Evolutionary conservation across 805 yeast species (phyloP).

Genomic region (Candida railenensis): DNA sequence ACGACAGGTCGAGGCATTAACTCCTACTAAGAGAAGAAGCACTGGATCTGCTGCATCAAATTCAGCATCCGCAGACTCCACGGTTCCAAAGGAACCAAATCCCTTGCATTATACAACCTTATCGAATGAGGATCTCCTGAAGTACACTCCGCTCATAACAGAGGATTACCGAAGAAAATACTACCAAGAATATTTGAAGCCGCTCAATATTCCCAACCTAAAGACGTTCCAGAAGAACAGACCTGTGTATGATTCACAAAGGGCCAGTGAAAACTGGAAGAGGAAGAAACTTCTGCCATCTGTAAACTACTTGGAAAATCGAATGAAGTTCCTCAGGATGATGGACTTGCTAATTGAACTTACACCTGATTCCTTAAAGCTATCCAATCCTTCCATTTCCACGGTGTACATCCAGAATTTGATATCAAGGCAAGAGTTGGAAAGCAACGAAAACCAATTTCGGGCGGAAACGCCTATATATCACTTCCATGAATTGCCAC

Average conservation of each 20-base stretch:
- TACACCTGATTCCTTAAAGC: slow-evolving; percentile 30
- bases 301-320: slow-evolving; percentile 23
- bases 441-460: slow-evolving; percentile 12
- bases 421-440: slow-evolving; percentile 19
- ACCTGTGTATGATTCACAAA: slow-evolving; percentile 19
- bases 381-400: slow-evolving; percentile 4
- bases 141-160: slow-evolving; percentile 12
- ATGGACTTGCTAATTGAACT: slow-evolving; percentile 26
- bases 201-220: slow-evolving; percentile 32
- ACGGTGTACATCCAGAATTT: slow-evolving; percentile 7
- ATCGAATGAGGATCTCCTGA: slow-evolving; percentile 8
- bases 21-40: slow-evolving; percentile 7
- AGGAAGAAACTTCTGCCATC: slow-evolving; percentile 17
- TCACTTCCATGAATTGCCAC: slow-evolving; percentile 32
- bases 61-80: no score
- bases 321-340: slow-evolving; percentile 31
- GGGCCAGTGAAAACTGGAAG: slow-evolving; percentile 28
- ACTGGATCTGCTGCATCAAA: not conserved
- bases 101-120: slow-evolving; percentile 4
- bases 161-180: slow-evolving; percentile 18
- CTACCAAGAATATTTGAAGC: slow-evolving; percentile 33
- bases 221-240: slow-evolving; percentile 26
- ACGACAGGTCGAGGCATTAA: slow-evolving; percentile 20
- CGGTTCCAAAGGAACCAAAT: not conserved
- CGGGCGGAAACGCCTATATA: slow-evolving; percentile 17